These are phyloP conservation scores for Austropuccinia psidii DNA, from an alignment of 1,284 basidiomycete species.

Conservation along the genomic window DNA sequence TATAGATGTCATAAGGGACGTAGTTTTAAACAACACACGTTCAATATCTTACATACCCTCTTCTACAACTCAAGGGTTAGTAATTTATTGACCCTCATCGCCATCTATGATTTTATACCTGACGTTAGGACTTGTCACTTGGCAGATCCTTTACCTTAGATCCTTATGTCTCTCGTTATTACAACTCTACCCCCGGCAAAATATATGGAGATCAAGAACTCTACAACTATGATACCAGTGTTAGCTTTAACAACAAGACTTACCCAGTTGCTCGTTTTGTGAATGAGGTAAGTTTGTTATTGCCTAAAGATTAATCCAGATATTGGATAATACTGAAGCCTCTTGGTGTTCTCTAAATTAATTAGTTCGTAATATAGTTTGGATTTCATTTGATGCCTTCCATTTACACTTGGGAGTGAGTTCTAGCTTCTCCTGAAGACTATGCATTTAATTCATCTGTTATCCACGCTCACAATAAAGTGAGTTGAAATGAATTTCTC, in stretches of 20 bases:
- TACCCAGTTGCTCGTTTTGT: conserved; percentile 58
- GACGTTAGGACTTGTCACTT: conserved; percentile 46
- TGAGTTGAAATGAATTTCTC: conserved; percentile 40
- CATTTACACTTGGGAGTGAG: conserved; percentile 59
- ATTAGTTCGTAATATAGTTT: conserved; percentile 47
- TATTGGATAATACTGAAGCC: too few species aligned
- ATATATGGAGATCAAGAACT: conserved; percentile 59
- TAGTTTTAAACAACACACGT: conserved; percentile 53
- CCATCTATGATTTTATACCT: background rate
- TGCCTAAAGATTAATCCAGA: background rate
- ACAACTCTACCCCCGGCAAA: conserved; percentile 53
- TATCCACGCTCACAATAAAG: conserved; percentile 58
- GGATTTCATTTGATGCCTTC: conserved; percentile 63
- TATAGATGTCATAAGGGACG: conserved; percentile 55
- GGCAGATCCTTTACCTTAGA: conserved; percentile 55
- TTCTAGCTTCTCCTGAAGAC: conserved; percentile 52
- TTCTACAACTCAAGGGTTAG: conserved; percentile 53
- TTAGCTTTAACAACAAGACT: conserved; percentile 56
- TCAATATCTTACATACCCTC: conserved; percentile 60
- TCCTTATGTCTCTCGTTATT: conserved; percentile 56
- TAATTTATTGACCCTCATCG: background rate
- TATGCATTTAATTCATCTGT: conserved; percentile 59
- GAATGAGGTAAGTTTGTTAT: conserved; percentile 50
- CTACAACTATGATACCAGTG: conserved; percentile 57
- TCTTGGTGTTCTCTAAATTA: too few species aligned